Percentiles rank a stretch among this genome's conserved stretches.
These are phyloP conservation scores for Wickerhamiella shivajii DNA, from an alignment of 805 yeast genomes.

Conservation along the genomic window DNA sequence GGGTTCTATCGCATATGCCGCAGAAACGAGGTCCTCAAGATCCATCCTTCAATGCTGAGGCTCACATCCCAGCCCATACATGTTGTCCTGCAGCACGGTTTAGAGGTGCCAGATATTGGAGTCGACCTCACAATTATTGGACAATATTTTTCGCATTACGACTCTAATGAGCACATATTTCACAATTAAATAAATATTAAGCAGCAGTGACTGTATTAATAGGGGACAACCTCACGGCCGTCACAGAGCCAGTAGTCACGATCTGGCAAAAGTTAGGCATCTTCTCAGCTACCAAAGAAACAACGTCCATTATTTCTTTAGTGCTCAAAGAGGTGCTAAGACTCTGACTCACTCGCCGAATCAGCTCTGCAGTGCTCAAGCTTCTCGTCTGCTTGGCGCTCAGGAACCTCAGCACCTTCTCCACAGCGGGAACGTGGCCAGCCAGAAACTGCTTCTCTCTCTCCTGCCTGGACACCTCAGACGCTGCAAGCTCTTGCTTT, in stretches of 20 bases:
- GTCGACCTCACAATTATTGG: no score
- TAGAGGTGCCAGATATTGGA: no score
- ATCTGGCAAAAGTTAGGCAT: constrained; percentile 1
- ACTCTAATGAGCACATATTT: no score
- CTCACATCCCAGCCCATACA: no score
- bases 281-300: neutral
- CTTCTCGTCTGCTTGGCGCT: neutral
- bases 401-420: constrained; percentile 1
- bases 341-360: constrained; percentile 1
- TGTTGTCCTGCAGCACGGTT: no score
- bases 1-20: no score
- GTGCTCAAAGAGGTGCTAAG: neutral
- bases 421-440: constrained; percentile 2
- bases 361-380: constrained; percentile 3
- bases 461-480: neutral
- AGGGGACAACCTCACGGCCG: no score
- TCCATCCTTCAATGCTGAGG: no score
- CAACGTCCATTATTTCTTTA: constrained; percentile 2
- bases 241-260: constrained; percentile 2
- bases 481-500: constrained; percentile 9
- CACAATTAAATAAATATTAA: no score
- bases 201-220: no score
- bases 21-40: no score
- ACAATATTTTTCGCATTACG: no score
- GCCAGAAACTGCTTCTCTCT: neutral